These are phyloP conservation scores for Rhazya stricta DNA, from an alignment of 257 asterid species.

Conservation along the genomic window DNA sequence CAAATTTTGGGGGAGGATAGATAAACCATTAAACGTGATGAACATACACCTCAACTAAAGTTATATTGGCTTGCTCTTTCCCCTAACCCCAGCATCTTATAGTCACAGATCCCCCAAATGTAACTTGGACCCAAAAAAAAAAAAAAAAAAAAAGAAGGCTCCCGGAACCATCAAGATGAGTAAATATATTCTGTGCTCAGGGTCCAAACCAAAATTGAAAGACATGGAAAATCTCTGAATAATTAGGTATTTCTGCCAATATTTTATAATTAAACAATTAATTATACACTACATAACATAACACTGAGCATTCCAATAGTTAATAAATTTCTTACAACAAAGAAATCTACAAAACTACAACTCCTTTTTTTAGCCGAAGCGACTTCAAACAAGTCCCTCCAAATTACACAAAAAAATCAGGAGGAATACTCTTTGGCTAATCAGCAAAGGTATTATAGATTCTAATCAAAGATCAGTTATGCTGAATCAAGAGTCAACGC, in stretches of 20 bases:
- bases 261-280: background rate
- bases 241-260: background rate
- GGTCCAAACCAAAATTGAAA: background rate
- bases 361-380: background rate
- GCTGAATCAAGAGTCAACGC: slow-evolving; percentile 14
- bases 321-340: background rate
- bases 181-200: no score
- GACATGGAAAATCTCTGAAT: background rate
- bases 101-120: slow-evolving; percentile 8
- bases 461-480: slow-evolving; percentile 2
- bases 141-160: background rate
- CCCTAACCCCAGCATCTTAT: slow-evolving; percentile 55
- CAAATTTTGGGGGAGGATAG: background rate
- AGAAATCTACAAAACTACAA: background rate
- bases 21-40: background rate
- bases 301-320: background rate
- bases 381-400: background rate
- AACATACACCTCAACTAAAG: slow-evolving; percentile 71
- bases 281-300: background rate
- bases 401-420: background rate
- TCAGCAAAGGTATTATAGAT: background rate
- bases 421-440: background rate
- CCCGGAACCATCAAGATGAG: background rate
- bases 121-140: no score
- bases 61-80: slow-evolving; percentile 51